These are phyloP conservation scores for Prunus mume DNA, from an alignment of 306 rosid genomes.

Conservation along the genomic window DNA sequence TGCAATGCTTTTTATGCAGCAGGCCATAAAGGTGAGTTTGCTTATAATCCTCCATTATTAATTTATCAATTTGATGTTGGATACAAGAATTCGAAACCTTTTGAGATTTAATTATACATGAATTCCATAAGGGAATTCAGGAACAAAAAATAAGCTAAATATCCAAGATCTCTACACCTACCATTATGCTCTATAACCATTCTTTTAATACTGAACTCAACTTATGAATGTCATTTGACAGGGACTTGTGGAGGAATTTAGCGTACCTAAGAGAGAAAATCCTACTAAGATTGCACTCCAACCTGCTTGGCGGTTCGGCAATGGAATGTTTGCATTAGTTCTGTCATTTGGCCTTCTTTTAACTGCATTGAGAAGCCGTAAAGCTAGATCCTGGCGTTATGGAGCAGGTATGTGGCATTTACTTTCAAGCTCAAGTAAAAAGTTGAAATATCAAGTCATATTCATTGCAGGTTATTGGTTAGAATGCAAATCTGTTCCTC, in stretches of 20 bases:
- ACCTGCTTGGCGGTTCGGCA: slow-evolving; percentile 85
- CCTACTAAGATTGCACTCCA: slow-evolving; percentile 54
- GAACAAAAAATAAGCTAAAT: background rate
- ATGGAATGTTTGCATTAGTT: slow-evolving; percentile 97
- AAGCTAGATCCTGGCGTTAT: slow-evolving; percentile 96
- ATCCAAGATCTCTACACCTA: background rate
- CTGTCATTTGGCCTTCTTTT: slow-evolving; percentile 87
- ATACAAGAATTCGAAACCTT: background rate
- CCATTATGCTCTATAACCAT: slow-evolving; percentile 1
- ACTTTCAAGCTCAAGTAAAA: background rate
- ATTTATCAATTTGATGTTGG: background rate
- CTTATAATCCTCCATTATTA: background rate
- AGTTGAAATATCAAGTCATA: background rate
- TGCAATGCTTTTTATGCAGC: slow-evolving; percentile 97
- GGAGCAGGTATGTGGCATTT: slow-evolving; percentile 63
- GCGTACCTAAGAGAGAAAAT: slow-evolving; percentile 55
- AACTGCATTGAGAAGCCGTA: slow-evolving; percentile 82
- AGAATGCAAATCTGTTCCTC: slow-evolving; percentile 10
- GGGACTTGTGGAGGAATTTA: slow-evolving; percentile 93
- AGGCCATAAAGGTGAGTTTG: slow-evolving; percentile 80
- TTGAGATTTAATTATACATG: background rate
- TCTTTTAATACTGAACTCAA: slow-evolving; percentile 14
- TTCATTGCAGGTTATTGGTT: background rate
- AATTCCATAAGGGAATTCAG: background rate
- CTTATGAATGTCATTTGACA: slow-evolving; percentile 31